Base-by-base conservation (phyloP, 2,329 filamentous ascomycete genomes). In the Polytolypa hystricis region DNA sequence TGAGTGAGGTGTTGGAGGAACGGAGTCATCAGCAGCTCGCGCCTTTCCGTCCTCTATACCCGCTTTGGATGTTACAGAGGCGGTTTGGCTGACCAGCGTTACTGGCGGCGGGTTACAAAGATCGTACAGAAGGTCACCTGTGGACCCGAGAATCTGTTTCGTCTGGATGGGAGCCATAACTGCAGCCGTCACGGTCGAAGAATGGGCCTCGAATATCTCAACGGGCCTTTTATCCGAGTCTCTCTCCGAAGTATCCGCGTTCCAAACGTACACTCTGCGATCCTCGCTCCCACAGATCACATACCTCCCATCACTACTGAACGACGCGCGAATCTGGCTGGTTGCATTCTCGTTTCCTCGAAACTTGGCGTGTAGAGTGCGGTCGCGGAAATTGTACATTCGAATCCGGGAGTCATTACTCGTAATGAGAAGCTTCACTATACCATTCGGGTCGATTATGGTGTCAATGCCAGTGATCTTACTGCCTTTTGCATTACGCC, bases 381-480 rank as follows among this genome's bases (percentile, higher is more conserved):
- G 89, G 54, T 93, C 84, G 33, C 78, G 76, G 46, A 95, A 68
- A 55, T 84, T 89, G 65, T 96, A 98, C 21, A 96, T 70, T 23
- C 91, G 78, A 11, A 96, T 74, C 15, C 91, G 77, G 1, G 89
- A 95, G 55, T 98, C 91, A 50, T 96, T 98, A 47, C 87, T 95
- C 2, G 85, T 93, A 39, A 98, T 78, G 5, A 98, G 66, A 2
- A 98, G 66, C 51, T 93, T 93, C 34, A 84, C 71, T 36, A 87
- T 81, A 1, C 75, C 75, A 23, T 72, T 72, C 2, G 65, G 63
- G 34, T 72, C 64, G 11, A 65, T 60, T 45, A 80, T 77, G 0
- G 85, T 81, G 51, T 89, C 79, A 36, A 98, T 94, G 5, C 86
- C 87, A 0, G 91, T 96, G 48, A 98, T 94, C 56, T 98, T 98